Evolutionary conservation across 2,329 filamentous ascomycete genomes (phyloP), one percentile per base, ranked within the genome.

Genomic region (Penicillium sp.): DNA sequence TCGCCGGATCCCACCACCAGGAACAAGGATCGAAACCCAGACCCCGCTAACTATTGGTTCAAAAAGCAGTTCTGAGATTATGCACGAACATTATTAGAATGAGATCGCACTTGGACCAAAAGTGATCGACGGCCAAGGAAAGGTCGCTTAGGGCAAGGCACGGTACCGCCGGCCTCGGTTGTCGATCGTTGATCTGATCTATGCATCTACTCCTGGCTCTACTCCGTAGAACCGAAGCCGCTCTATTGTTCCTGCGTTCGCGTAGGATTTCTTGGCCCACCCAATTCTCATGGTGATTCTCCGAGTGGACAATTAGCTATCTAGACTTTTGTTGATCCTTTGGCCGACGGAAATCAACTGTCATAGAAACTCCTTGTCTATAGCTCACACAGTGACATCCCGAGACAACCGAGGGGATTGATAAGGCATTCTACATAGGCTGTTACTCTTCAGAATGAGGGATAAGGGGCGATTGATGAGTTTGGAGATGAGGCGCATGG

Each of bases 271-370:
- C 29, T 16, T 10, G 31, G n/a, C 23, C 24, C 43, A 44, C 36
- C 4, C 1, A 3, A 19, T 43, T 26, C 18, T 6, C 11, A 31
- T 46, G 21, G 19, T 36, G 3, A 40, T 14, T 16, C 28, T 48
- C 46, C 23, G 46, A 53, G 39, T 50, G 50, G 43, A 14, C 19
- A 19, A 9, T 40, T 21, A 14, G 55, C 43, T 63, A 61, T 61
- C 60, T 60, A 58, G 14, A 60, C 45, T 58, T 48, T 52, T 40
- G 52, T 21, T 31, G 48, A 61, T 61, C 58, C 14, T 33, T n/a
- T 33, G 11, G 16, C n/a, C 31, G 9, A 14, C 29, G 11, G 34
- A 42, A 10, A 48, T 53, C 29, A 42, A 43, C 16, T 53, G 21
- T n/a, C 29, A 28, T 28, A 28, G 8, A 18, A 47, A 33, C 28